phyloP scores from a whole-genome alignment of 768 basidiomycete genomes.

The Boletales sp. region DNA sequence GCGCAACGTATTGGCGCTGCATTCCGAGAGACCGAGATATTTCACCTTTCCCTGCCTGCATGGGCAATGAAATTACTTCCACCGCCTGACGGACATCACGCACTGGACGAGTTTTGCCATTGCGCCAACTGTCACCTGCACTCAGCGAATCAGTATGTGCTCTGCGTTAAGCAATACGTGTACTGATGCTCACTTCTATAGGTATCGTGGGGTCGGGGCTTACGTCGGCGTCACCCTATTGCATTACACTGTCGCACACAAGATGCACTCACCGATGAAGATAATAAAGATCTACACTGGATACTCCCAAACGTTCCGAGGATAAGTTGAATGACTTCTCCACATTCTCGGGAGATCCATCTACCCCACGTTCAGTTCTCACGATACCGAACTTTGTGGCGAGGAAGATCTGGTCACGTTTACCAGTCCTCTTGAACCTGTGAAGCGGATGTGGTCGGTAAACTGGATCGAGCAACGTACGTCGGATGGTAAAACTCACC shows the following conservation, averaged over 20 bases:
- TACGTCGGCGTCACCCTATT: not conserved
- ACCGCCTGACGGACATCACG: not conserved
- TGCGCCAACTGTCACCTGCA: constrained; percentile 40
- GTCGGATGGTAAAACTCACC: constrained; percentile 23
- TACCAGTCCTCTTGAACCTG: constrained; percentile 46
- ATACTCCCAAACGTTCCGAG: constrained; percentile 39
- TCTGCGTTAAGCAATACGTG: no score
- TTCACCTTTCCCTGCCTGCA: constrained; percentile 37
- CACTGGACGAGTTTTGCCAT: constrained; percentile 54
- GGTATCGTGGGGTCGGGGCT: constrained; percentile 42
- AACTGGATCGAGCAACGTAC: no score
- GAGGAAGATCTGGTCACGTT: constrained; percentile 51
- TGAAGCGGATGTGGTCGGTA: not conserved
- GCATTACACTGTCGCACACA: no score
- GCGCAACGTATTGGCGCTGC: constrained; percentile 43
- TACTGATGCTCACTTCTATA: constrained; percentile 41
- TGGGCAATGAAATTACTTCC: constrained; percentile 10
- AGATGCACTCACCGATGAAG: constrained; percentile 34
- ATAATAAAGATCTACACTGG: constrained; percentile 45
- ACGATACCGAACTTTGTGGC: constrained; percentile 54
- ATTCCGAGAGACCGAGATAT: constrained; percentile 53
- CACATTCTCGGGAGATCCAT: constrained; percentile 42
- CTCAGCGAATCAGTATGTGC: no score
- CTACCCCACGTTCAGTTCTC: constrained; percentile 26
- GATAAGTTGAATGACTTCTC: constrained; percentile 36